Base-by-base conservation (phyloP, 331 rosid species). In the Cucumis variabilis region DNA sequence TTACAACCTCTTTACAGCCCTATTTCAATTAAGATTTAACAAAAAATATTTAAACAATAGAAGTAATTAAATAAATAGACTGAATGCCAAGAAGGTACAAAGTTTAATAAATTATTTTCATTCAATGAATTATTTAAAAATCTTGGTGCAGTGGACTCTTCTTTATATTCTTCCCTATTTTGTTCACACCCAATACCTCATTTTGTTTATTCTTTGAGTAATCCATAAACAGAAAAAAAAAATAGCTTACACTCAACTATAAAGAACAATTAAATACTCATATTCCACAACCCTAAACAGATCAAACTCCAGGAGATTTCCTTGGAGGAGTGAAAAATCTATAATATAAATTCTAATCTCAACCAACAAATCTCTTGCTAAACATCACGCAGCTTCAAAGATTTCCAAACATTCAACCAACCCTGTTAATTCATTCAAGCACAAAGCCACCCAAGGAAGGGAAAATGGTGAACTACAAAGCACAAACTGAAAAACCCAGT, bases 101-200 rank as follows among this genome's bases (percentile, higher is more conserved):
- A n/a, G n/a, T n/a, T n/a, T n/a, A n/a, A n/a, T n/a, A n/a, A n/a
- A n/a, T n/a, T n/a, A n/a, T n/a, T n/a, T n/a, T n/a, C n/a, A n/a
- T n/a, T n/a, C n/a, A n/a, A n/a, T n/a, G n/a, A n/a, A n/a, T n/a
- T n/a, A n/a, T n/a, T n/a, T n/a, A n/a, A n/a, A n/a, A n/a, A n/a
- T n/a, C n/a, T n/a, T n/a, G 99, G 91, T 97, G 97, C 53, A 94
- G 37, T 23, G 99, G 99, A 81, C 98, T 97, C 89, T 97, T 97
- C 92, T 92, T 94, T 84, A 97, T 97, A 88, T 95, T 95, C 84
- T 95, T 97, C 74, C 98, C 99, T 87, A 94, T 76, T 85, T 94
- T 95, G 87, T 95, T 97, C 90, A 97, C 98, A 72, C 98, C 99
- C 94, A 97, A 92, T 79, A 86, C 89, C 24, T 96, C 98, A 91